phyloP scores from a whole-genome alignment of 1,284 basidiomycete genomes.

The Trichosporon ovoides region DNA sequence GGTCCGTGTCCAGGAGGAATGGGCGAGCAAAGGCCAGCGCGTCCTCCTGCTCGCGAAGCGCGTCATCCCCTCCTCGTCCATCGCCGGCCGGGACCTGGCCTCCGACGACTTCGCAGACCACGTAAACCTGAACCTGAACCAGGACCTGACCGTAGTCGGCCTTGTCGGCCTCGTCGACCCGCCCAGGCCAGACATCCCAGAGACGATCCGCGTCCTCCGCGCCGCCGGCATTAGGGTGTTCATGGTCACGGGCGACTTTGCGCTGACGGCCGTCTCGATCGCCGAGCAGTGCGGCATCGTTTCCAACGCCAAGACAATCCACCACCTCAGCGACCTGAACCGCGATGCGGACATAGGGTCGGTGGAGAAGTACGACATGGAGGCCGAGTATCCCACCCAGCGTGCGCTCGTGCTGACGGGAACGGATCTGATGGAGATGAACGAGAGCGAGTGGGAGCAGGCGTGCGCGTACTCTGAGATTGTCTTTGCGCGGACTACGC shows the following conservation, averaged over 20 bases:
- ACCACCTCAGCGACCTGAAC: conserved; percentile 46
- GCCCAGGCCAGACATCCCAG: conserved; percentile 57
- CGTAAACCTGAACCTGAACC: conserved; percentile 36
- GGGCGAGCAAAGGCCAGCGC: conserved; percentile 59
- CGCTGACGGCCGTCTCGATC: conserved; percentile 54
- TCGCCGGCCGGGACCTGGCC: conserved; percentile 1
- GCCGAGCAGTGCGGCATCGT: conserved; percentile 60
- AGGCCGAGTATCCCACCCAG: conserved; percentile 5
- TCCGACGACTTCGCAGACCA: conserved; percentile 47
- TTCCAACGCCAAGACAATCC: conserved; percentile 41
- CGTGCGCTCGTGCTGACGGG: conserved; percentile 55
- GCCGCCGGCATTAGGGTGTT: conserved; percentile 61
- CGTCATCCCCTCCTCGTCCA: conserved; percentile 24
- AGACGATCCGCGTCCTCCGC: conserved; percentile 54
- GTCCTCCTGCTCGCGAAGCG: conserved; percentile 55
- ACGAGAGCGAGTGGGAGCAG: conserved; percentile 54
- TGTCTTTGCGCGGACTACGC: conserved; percentile 67
- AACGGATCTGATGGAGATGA: conserved; percentile 54
- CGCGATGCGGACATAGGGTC: conserved; percentile 22
- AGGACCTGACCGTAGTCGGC: conserved; percentile 57
- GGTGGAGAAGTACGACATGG: conserved; percentile 28
- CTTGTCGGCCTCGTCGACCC: conserved; percentile 63
- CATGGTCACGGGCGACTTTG: conserved; percentile 65
- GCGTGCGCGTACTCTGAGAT: conserved; percentile 60
- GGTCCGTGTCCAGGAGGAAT: conserved; percentile 51